Evolutionary conservation across 2,329 filamentous ascomycete genomes (phyloP).

Genomic region (Phialemoniopsis sp.): DNA sequence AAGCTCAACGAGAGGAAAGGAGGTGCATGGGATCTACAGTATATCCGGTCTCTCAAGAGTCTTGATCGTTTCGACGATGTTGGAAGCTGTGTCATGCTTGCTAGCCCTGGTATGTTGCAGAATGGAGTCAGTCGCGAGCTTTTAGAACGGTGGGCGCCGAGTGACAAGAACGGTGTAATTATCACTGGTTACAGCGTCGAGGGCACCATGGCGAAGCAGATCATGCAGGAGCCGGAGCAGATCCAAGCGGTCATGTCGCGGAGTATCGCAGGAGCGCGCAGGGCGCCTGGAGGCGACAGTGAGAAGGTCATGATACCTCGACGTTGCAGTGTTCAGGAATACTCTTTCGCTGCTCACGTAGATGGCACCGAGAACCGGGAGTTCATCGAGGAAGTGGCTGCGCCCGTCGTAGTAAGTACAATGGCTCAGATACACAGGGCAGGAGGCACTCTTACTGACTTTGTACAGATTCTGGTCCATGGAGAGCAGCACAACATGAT

Average conservation of each 20-base stretch:
- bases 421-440: not conserved
- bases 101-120: conserved; percentile 96
- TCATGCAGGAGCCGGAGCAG: conserved; percentile 90
- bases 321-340: conserved; percentile 89
- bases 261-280: conserved; percentile 58
- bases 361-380: conserved; percentile 94
- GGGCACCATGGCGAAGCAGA: conserved; percentile 95
- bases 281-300: conserved; percentile 63
- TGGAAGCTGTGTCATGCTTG: conserved; percentile 93
- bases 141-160: conserved; percentile 92
- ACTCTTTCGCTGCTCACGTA: conserved; percentile 93
- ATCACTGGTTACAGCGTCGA: conserved; percentile 99
- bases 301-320: conserved; percentile 90
- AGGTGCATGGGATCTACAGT: conserved; percentile 95
- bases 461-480: conserved; percentile 79
- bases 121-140: conserved; percentile 92
- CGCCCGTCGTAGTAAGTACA: conserved; percentile 81
- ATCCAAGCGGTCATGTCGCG: conserved; percentile 92
- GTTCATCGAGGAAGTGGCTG: conserved; percentile 91
- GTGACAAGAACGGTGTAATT: conserved; percentile 94
- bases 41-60: conserved; percentile 85
- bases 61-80: conserved; percentile 95
- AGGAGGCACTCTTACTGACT: conserved; percentile 5
- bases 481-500: conserved; percentile 99
- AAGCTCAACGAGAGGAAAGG: conserved; percentile 83